phyloP scores from a whole-genome alignment of 768 basidiomycete species.

The Multifurca ochricompacta region DNA sequence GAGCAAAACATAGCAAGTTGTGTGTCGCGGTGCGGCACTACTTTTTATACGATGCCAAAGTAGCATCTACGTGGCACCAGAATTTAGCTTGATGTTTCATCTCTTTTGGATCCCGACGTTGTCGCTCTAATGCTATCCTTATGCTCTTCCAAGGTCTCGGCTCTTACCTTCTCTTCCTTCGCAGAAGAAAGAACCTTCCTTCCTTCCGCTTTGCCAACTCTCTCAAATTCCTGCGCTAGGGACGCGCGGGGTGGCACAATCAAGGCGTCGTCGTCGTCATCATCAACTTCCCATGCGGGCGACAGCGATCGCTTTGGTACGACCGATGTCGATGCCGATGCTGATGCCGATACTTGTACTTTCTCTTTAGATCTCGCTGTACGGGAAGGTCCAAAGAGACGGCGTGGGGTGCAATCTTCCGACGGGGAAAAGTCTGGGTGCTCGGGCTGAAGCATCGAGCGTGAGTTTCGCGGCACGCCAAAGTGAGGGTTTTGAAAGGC shows the following conservation, averaged over 20 bases:
- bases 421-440: constrained; percentile 21
- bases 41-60: background rate
- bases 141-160: background rate
- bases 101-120: background rate
- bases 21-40: background rate
- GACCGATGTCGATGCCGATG: background rate
- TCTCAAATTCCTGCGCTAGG: constrained; percentile 16
- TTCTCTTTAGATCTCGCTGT: background rate
- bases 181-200: background rate
- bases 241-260: constrained; percentile 5
- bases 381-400: constrained; percentile 12
- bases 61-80: background rate
- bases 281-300: constrained; percentile 9
- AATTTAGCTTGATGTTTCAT: background rate
- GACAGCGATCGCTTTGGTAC: constrained; percentile 10
- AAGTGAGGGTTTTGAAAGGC: constrained; percentile 20
- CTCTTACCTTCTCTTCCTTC: background rate
- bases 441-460: constrained; percentile 12
- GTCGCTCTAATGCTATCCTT: constrained; percentile 1
- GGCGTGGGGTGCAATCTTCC: constrained; percentile 20
- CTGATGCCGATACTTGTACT: background rate
- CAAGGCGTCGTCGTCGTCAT: background rate
- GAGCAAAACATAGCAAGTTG: background rate
- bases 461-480: constrained; percentile 8
- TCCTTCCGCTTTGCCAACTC: constrained; percentile 10